Evolutionary conservation across 495 filamentous ascomycete species (phyloP).

Genomic region (Penicillium silybi): DNA sequence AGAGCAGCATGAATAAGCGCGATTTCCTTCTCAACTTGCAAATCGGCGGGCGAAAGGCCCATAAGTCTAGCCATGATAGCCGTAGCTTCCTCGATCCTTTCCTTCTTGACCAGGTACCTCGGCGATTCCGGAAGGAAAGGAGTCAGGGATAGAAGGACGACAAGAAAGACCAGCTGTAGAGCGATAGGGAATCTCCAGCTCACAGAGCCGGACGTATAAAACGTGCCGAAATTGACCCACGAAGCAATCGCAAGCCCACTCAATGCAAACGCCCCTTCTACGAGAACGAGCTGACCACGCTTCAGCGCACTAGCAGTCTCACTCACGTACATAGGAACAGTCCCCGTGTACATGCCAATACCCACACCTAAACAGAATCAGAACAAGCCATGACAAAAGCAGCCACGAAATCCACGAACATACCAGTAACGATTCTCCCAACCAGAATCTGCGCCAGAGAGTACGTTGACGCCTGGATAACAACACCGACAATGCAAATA

Average conservation of each 20-base stretch:
- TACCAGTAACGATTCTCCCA: constrained; percentile 14
- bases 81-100: not conserved
- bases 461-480: constrained; percentile 13
- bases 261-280: constrained; percentile 1
- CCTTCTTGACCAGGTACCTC: constrained; percentile 22
- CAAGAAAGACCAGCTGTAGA: constrained; percentile 43
- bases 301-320: not conserved
- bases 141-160: constrained; percentile 13
- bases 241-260: constrained; percentile 19
- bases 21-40: constrained; percentile 50
- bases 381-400: too few species aligned
- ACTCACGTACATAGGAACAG: constrained; percentile 8
- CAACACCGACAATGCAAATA: constrained; percentile 6
- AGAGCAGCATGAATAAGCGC: constrained; percentile 60
- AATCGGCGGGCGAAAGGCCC: constrained; percentile 6
- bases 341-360: constrained; percentile 5
- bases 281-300: constrained; percentile 2
- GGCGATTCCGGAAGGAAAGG: constrained; percentile 25
- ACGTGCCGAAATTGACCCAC: constrained; percentile 39
- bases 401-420: not conserved
- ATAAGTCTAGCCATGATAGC: constrained; percentile 38
- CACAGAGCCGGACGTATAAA: constrained; percentile 32
- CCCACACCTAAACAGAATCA: constrained; percentile 2
- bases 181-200: constrained; percentile 46
- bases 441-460: constrained; percentile 7